Evolutionary conservation across 1,284 basidiomycete species (phyloP), one percentile per base, ranked within the genome.

Genomic region (Ceraceosorus guamensis): DNA sequence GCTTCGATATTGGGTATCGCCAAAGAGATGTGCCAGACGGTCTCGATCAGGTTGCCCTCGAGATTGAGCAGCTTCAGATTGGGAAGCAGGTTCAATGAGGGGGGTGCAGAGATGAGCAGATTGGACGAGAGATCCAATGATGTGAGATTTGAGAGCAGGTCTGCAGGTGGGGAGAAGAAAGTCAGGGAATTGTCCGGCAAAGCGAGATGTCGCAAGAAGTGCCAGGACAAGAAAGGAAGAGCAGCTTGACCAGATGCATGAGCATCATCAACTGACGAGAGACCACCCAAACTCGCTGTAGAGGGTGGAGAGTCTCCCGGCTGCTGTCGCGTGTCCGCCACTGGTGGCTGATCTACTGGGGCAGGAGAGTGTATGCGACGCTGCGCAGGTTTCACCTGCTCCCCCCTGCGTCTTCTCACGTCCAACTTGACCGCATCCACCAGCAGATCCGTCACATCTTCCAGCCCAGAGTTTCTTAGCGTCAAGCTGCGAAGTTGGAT

Each of bases 1-100:
- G 60, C 60, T 31, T 56, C 57, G 31, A 75, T 63, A 4, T 52
- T 52, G 8, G 50, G 56, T 0, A 75, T 39, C 0, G 67, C 46
- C 16, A 59, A 53, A 57, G 67, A 71, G 60, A 73, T 91, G 32
- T 88, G 89, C 3, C 92, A 82, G 14, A 96, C 87, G 5, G 91
- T 92, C 69, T 93, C 91, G 65, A 98, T 91, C 83, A 97, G 87
- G 79, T 98, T 97, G 77, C 91, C 87, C 14, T 87, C 82, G 16
- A 98, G 83, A 77, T 95, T 93, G 68, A 98, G 85, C 34, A 87
- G 88, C 46, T 83, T 78, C 48, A 97, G 87, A 60, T 84, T 86
- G 68, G 85, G 84, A 6, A 96, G 82, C 0, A 80, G 73, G 5
- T 84, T 82, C 16, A 97, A 82, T 11, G 86, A 85, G 3, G 86